Evolutionary conservation across 2,329 filamentous ascomycete species (phyloP), one percentile per base, ranked within the genome.

Genomic region (Pseudogymnoascus sp.): DNA sequence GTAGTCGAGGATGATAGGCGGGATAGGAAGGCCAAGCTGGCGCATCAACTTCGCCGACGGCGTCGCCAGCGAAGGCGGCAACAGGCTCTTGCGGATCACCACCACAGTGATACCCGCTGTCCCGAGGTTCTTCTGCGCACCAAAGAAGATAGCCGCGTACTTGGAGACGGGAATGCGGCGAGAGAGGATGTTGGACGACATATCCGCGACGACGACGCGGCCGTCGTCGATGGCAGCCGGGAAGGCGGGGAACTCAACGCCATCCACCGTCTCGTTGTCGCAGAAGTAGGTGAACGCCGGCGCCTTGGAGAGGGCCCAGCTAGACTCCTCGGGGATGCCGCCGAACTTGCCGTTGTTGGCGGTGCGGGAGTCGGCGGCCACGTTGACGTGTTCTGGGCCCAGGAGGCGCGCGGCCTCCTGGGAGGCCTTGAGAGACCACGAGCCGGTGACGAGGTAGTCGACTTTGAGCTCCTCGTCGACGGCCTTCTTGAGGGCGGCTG

Each of bases 81-180:
- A 82, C 31, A 97, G 80, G 67, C 79, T 85, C 79, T 96, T 96
- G 73, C 88, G 88, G 71, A 97, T 81, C 59, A 97, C 87, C 13
- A 89, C 88, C 29, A 96, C 89, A 5, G 93, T 95, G 65, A 97
- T 84, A 64, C 93, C 93, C 1, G 93, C 87, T 2, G 84, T 85
- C 29, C 93, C 93, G 10, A 97, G 82, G 76, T 97, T 97, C 84
- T 97, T 97, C 74, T 97, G 93, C 0, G 93, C 92, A 56, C 93
- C 92, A 66, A 92, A 96, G 78, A 97, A 97, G 72, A 97, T 89
- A 68, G 88, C 80, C 0, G 87, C 88, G 76, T 88, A 96, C 72
- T 95, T 93, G 68, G 80, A 81, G 59, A 96, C 83, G 35, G 93
- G 87, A 24, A 97, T 83, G 66, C 82, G 83, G 47, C 91, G 81